A percentile compares a stretch with the other conserved stretches of the same genome.
Conservation (phyloP, 1,284 basidiomycete species). For the Cutaneotrichosporon dermatis region DNA sequence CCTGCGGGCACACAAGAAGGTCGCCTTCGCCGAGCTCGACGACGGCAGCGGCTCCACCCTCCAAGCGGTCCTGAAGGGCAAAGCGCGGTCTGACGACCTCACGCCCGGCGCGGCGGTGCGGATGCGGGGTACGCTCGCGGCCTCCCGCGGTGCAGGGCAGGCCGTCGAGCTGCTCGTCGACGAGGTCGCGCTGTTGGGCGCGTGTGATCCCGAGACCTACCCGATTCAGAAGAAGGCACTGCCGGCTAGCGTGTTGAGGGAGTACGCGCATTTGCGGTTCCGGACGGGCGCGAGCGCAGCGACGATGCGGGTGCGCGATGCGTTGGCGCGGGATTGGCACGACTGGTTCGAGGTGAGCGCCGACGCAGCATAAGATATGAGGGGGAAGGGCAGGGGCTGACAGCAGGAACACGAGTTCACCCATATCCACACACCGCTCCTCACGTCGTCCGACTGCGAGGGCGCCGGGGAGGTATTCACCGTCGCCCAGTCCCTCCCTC, state of each 20-base stretch:
- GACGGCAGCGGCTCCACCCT: constrained; percentile 72
- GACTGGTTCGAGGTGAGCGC: constrained; percentile 65
- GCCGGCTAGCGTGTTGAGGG: constrained; percentile 68
- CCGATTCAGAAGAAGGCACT: constrained; percentile 82
- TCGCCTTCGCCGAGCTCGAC: constrained; percentile 74
- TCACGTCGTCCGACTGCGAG: constrained; percentile 91
- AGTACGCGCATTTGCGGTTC: constrained; percentile 76
- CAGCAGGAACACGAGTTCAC: constrained; percentile 68
- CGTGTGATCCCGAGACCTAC: constrained; percentile 74
- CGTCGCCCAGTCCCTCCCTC: constrained; percentile 45
- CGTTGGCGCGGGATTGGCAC: constrained; percentile 55
- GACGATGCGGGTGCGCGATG: constrained; percentile 68
- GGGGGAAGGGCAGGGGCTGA: not conserved
- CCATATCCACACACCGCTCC: constrained; percentile 75
- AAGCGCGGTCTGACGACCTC: constrained; percentile 45
- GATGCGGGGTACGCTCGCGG: constrained; percentile 61
- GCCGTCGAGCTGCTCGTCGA: constrained; percentile 67
- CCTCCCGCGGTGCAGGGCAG: constrained; percentile 66
- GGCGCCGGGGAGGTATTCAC: constrained; percentile 94
- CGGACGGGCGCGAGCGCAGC: constrained; percentile 66
- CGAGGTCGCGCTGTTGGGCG: constrained; percentile 62
- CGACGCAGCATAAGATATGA: too few relatives aligned
- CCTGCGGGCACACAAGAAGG: constrained; percentile 75
- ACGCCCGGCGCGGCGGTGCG: constrained; percentile 69
- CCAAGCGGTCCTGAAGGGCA: constrained; percentile 69